These are phyloP conservation scores for Closterium sp. DNA, from an alignment of 139 green algal genomes.

Conservation along the genomic window DNA sequence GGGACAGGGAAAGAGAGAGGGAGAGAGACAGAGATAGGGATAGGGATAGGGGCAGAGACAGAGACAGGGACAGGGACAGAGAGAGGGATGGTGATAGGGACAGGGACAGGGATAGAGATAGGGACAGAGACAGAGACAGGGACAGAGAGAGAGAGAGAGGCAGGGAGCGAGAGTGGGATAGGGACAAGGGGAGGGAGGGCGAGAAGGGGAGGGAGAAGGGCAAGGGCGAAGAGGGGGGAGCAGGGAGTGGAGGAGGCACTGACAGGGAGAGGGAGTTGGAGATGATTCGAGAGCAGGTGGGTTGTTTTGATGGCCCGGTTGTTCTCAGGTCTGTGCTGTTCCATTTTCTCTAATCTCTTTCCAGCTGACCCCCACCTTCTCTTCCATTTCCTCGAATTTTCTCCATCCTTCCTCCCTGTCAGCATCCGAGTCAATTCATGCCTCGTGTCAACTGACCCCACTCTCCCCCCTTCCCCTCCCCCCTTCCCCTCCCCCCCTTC, in stretches of 20 bases:
- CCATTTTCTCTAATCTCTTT: neutral
- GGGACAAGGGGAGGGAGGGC: constrained; percentile 63
- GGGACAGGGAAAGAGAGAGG: neutral
- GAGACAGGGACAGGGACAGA: neutral
- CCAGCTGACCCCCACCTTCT: neutral
- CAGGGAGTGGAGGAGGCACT: constrained; percentile 47
- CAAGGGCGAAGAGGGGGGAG: neutral
- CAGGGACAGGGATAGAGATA: constrained; percentile 65
- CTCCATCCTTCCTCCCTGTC: neutral
- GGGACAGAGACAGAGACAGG: constrained; percentile 4
- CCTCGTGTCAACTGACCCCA: too few relatives aligned
- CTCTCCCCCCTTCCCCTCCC: neutral
- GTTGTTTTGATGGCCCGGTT: neutral
- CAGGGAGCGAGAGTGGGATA: constrained; percentile 70
- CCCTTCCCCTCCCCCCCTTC: neutral
- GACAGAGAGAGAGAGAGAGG: constrained; percentile 14
- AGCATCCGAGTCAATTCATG: neutral
- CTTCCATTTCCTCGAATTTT: neutral
- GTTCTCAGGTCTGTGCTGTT: neutral
- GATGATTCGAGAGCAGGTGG: constrained; percentile 66
- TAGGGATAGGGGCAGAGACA: neutral
- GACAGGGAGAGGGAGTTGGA: constrained; percentile 85
- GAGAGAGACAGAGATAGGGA: neutral
- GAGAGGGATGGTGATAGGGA: constrained; percentile 60
- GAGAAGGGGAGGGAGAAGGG: constrained; percentile 9